Conservation (phyloP, 345 rosid species). For the Anacardium occidentale region DNA sequence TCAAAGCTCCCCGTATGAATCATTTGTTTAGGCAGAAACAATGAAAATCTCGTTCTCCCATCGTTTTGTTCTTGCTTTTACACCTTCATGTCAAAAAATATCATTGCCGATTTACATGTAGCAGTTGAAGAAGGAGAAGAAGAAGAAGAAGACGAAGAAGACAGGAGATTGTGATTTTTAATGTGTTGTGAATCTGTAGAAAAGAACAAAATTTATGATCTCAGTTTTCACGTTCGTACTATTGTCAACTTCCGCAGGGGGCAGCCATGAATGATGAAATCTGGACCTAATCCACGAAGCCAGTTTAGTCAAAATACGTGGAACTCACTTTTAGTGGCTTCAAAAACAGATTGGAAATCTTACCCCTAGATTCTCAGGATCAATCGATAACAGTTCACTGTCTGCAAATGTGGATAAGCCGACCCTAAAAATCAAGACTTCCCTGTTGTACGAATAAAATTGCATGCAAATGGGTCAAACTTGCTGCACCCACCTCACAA, state of each 20-base stretch:
- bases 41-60: conserved; percentile 1
- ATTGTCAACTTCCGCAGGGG: conserved; percentile 14
- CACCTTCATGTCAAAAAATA: conserved; percentile 12
- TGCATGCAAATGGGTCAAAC: conserved; percentile 17
- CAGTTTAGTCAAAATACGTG: conserved; percentile 9
- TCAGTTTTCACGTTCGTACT: conserved; percentile 1
- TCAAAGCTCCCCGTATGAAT: conserved; percentile 6
- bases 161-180: neutral
- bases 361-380: no score
- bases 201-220: neutral
- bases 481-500: conserved; percentile 22
- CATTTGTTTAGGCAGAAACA: conserved; percentile 20
- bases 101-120: neutral
- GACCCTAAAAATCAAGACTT: no score
- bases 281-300: conserved; percentile 13
- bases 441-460: neutral
- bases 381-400: no score
- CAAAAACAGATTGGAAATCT: neutral
- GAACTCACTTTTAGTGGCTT: conserved; percentile 6
- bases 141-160: conserved; percentile 11
- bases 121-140: neutral
- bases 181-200: neutral
- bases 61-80: neutral
- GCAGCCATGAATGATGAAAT: conserved; percentile 11
- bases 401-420: neutral